These are phyloP conservation scores for Brassica balearica DNA, from an alignment of 441 rosid genomes.

Conservation along the genomic window DNA sequence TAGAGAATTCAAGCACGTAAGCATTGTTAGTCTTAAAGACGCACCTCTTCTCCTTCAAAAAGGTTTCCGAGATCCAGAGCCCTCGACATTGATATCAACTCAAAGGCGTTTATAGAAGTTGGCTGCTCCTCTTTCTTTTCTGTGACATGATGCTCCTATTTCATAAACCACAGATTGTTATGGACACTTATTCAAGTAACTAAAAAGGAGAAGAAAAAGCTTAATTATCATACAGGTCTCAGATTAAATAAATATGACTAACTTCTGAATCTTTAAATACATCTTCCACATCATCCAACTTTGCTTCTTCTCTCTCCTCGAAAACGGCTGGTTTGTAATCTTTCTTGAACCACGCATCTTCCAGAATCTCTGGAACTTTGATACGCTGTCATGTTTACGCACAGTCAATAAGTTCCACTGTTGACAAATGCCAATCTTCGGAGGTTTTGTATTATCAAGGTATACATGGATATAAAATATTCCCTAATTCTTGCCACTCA, in stretches of 20 bases:
- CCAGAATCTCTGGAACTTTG: constrained; percentile 74
- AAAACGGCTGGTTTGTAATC: constrained; percentile 75
- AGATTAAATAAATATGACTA: constrained; percentile 39
- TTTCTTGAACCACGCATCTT: constrained; percentile 89
- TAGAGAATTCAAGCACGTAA: constrained; percentile 7
- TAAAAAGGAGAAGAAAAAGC: not conserved
- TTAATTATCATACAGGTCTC: constrained; percentile 10
- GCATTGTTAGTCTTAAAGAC: constrained; percentile 25
- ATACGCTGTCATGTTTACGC: constrained; percentile 66
- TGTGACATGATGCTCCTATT: constrained; percentile 85
- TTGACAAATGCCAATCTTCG: not conserved
- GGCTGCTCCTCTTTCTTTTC: constrained; percentile 91
- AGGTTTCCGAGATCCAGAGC: constrained; percentile 89
- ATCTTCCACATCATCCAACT: constrained; percentile 90
- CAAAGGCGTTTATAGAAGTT: constrained; percentile 88
- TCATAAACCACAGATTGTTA: constrained; percentile 25
- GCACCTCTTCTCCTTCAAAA: constrained; percentile 82
- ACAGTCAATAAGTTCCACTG: constrained; percentile 31
- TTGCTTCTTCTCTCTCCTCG: constrained; percentile 74
- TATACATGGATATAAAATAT: not conserved
- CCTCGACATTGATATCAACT: constrained; percentile 89
- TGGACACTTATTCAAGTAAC: not conserved
- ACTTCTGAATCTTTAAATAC: constrained; percentile 93
- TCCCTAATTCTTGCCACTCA: not conserved
- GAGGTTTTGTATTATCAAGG: not conserved